Base-by-base conservation (phyloP, 805 yeast genomes). In the Candida golubevii region DNA sequence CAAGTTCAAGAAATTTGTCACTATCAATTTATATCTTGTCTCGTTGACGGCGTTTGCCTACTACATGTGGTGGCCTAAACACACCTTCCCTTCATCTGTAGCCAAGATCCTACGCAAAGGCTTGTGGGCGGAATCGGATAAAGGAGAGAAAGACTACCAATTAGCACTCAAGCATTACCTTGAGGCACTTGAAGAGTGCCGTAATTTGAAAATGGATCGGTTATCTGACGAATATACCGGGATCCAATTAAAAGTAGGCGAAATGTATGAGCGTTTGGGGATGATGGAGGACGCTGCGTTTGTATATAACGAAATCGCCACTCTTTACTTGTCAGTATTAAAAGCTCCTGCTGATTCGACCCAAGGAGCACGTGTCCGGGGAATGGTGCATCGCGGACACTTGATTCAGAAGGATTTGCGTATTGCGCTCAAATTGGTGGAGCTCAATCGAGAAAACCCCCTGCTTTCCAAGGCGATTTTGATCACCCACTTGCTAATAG, bases 181-280 rank as follows among this genome's bases (percentile, higher is more conserved):
- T 36, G 83, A 83, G 50, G 96, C 96, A 0, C 65, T 89, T 26
- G 72, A 79, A 27, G 74, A 78, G 49, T 83, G 88, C 33, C 75
- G 80, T 32, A 67, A 72, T 26, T 64, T 79, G 37, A 73, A 72
- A 0, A 60, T 88, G 66, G 77, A 79, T 49, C 75, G 75, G 9
- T 54, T 85, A 29, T 72, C 80, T 45, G 93, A 88, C 57, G 91
- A 86, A 57, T 90, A 86, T 61, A 90, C 97, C 0, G 97, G 97
- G 0, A 79, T 91, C 42, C 95, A 90, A 57, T 71, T 91, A 61
- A 88, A 90, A 57, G 69, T 88, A 31, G 95, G 85, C 9, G 96
- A 89, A 57, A 84, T 88, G 88, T 86, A 80, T 59, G 96, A 88
- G 56, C 72, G 82, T 34, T 62, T 88, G 53, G 74, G 72, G 15